A percentile compares a stretch with the other conserved stretches of the same genome.
Conservation (phyloP, 2,329 filamentous ascomycete species). For the Botrytis porri region DNA sequence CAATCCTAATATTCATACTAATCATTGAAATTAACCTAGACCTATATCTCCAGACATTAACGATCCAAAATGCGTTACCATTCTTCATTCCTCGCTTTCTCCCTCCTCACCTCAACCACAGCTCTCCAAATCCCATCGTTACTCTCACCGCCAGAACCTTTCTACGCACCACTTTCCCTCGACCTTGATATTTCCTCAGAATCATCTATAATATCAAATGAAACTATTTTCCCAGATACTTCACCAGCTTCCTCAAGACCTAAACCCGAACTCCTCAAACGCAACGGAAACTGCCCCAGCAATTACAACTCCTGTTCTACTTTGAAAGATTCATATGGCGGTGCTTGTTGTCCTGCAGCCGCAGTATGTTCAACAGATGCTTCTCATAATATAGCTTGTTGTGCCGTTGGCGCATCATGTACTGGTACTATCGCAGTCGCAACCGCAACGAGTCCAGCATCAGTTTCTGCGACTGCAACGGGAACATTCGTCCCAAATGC, state of each 20-base stretch:
- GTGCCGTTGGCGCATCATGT: slow-evolving; percentile 37
- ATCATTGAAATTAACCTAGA: not conserved
- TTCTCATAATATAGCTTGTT: slow-evolving; percentile 37
- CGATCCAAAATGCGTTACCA: slow-evolving; percentile 8
- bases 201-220: slow-evolving; percentile 25
- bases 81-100: slow-evolving; percentile 7
- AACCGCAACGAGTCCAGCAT: slow-evolving; percentile 18
- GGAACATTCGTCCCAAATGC: slow-evolving; percentile 54
- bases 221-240: slow-evolving; percentile 24
- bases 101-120: slow-evolving; percentile 18
- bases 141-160: slow-evolving; percentile 30
- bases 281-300: slow-evolving; percentile 35
- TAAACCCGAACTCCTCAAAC: slow-evolving; percentile 31
- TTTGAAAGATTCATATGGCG: slow-evolving; percentile 30
- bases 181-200: slow-evolving; percentile 16
- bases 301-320: slow-evolving; percentile 38
- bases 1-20: slow-evolving; percentile 1
- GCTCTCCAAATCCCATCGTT: slow-evolving; percentile 33
- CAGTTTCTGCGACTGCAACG: slow-evolving; percentile 31
- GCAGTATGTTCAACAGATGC: slow-evolving; percentile 36
- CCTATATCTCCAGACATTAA: not conserved
- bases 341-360: slow-evolving; percentile 36
- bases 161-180: slow-evolving; percentile 28
- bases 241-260: slow-evolving; percentile 11
- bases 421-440: slow-evolving; percentile 34